phyloP scores from a whole-genome alignment of 139 green algal genomes.

The Zygnema circumcarinatum region DNA sequence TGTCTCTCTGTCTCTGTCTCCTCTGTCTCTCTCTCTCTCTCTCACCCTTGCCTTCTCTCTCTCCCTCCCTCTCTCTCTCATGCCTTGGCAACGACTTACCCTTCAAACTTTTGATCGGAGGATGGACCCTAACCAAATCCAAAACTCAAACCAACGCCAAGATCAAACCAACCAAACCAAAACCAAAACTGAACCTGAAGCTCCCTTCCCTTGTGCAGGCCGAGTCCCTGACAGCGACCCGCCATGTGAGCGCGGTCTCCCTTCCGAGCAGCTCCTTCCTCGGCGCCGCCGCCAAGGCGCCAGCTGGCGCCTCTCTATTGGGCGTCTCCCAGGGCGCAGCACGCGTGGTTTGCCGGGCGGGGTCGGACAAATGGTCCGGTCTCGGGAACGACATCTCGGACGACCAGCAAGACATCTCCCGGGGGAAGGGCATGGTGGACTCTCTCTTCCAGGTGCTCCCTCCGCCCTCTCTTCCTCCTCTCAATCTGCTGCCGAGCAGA shows the following conservation, averaged over 20 bases:
- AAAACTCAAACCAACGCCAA: no score
- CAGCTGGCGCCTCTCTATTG: neutral
- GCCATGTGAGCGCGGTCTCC: neutral
- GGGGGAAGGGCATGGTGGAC: constrained; percentile 92
- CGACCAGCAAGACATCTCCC: constrained; percentile 94
- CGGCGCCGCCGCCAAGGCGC: neutral
- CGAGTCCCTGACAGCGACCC: neutral
- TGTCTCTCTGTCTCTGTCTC: constrained; percentile 15
- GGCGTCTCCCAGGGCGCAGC: constrained; percentile 1
- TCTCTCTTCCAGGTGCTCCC: constrained; percentile 87
- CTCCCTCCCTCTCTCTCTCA: constrained; percentile 23
- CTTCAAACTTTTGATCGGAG: no score
- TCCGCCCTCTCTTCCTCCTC: no score
- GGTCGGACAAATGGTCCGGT: constrained; percentile 79
- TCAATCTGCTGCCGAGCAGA: no score
- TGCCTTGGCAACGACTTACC: neutral
- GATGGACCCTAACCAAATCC: no score
- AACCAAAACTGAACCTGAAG: neutral
- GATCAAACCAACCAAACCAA: no score
- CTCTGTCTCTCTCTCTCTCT: constrained; percentile 37
- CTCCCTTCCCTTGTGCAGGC: neutral
- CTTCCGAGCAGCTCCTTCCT: neutral
- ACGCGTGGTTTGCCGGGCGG: constrained; percentile 24
- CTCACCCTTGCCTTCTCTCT: constrained; percentile 23
- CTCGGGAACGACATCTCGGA: constrained; percentile 93